Evolutionary conservation across 2,329 filamentous ascomycete genomes (phyloP).

Genomic region (Diaporthe capsici): DNA sequence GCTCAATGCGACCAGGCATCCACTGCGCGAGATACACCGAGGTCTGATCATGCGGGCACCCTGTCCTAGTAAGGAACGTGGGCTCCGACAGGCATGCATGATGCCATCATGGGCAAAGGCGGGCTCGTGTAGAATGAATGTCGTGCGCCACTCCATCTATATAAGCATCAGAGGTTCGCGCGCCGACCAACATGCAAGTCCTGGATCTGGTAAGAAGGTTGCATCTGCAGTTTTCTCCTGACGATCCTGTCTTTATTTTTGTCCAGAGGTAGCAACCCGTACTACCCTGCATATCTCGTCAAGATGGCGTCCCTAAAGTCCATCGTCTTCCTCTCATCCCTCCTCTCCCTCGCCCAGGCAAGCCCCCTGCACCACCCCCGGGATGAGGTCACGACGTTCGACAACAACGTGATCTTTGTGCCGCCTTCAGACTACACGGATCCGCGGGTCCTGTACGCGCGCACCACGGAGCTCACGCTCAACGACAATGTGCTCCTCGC

Average conservation of each 20-base stretch:
- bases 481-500: conserved; percentile 62
- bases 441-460: conserved; percentile 60
- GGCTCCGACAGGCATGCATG: conserved; percentile 2
- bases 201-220: conserved; percentile 20
- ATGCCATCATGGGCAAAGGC: conserved; percentile 31
- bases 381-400: conserved; percentile 33
- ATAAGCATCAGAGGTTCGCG: conserved; percentile 8
- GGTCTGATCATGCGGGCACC: conserved; percentile 26
- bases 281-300: conserved; percentile 40
- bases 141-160: conserved; percentile 11
- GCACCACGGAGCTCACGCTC: conserved; percentile 59
- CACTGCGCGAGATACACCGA: conserved; percentile 33
- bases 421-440: conserved; percentile 60
- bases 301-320: conserved; percentile 39
- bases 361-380: conserved; percentile 32
- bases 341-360: conserved; percentile 43
- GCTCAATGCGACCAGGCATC: conserved; percentile 2
- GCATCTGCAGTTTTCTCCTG: conserved; percentile 37
- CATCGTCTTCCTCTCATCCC: conserved; percentile 46
- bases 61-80: conserved; percentile 23
- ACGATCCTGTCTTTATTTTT: conserved; percentile 10
- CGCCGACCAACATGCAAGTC: background rate
- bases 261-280: conserved; percentile 41
- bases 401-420: conserved; percentile 52
- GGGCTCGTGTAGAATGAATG: background rate